Percentiles rank a stretch among this genome's conserved stretches.
These are phyloP conservation scores for Fraxinus angustifolia DNA, from an alignment of 305 asterid species.

Conservation along the genomic window DNA sequence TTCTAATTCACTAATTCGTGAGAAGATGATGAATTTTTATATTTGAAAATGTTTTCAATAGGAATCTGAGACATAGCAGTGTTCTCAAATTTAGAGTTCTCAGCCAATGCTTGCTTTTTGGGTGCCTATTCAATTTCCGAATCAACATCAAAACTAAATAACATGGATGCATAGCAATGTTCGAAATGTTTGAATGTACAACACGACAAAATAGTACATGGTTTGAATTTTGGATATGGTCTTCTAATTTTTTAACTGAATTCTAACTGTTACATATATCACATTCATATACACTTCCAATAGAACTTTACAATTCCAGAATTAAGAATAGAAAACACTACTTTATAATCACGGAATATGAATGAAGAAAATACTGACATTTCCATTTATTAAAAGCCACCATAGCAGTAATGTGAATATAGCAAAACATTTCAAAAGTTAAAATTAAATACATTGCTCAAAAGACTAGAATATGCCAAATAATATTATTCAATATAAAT, in stretches of 20 bases:
- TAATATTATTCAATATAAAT: too few species aligned
- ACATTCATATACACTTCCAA: neutral
- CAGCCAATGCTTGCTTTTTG: slow-evolving; percentile 46
- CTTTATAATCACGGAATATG: too few species aligned
- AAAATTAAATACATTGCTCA: neutral
- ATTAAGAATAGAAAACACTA: neutral
- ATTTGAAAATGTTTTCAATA: too few species aligned
- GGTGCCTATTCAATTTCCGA: slow-evolving; percentile 65
- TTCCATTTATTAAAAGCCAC: neutral
- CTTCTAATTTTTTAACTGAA: neutral
- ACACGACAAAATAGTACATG: neutral
- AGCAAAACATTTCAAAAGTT: neutral
- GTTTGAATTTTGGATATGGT: neutral
- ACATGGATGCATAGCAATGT: neutral
- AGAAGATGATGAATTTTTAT: too few species aligned
- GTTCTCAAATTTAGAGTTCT: slow-evolving; percentile 41
- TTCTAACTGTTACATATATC: neutral
- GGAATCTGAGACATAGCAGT: slow-evolving; percentile 20
- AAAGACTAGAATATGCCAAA: neutral
- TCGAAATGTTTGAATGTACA: neutral
- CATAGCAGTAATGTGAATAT: neutral
- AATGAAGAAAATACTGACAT: too few species aligned
- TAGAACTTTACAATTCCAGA: neutral
- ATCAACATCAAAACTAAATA: slow-evolving; percentile 85
- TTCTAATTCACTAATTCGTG: too few species aligned